Conservation (phyloP, 495 filamentous ascomycete species). For the Penicillium silybi region DNA sequence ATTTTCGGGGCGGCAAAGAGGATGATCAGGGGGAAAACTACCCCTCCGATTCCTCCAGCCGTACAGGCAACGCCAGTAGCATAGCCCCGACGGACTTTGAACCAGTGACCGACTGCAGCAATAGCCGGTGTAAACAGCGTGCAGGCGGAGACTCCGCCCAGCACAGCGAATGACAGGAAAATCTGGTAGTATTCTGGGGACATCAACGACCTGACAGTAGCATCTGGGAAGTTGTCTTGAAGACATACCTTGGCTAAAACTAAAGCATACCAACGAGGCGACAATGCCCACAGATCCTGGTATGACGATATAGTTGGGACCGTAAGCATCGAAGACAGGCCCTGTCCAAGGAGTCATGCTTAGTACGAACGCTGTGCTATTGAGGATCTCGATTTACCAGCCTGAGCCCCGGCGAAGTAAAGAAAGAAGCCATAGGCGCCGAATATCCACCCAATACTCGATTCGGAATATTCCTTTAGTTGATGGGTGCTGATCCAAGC, state of each 20-base stretch:
- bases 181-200: constrained; percentile 39
- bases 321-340: constrained; percentile 27
- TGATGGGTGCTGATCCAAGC: constrained; percentile 51
- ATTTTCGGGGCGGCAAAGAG: constrained; percentile 55
- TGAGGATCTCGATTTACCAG: constrained; percentile 11
- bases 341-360: no score
- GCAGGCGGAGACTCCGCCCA: constrained; percentile 32
- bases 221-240: not conserved
- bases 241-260: constrained; percentile 40
- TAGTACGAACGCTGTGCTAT: no score
- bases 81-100: constrained; percentile 60
- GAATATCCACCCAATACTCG: constrained; percentile 71
- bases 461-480: constrained; percentile 50
- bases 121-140: constrained; percentile 62
- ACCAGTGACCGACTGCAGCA: constrained; percentile 62
- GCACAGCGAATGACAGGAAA: constrained; percentile 36
- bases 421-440: constrained; percentile 61
- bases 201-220: not conserved
- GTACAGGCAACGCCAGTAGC: constrained; percentile 72
- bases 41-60: constrained; percentile 64
- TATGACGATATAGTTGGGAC: constrained; percentile 17
- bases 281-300: constrained; percentile 30
- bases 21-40: constrained; percentile 70
- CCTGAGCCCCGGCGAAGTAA: constrained; percentile 45
- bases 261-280: constrained; percentile 39